Evolutionary conservation across 495 filamentous ascomycete genomes (phyloP).

Genomic region (Tuber borchii): DNA sequence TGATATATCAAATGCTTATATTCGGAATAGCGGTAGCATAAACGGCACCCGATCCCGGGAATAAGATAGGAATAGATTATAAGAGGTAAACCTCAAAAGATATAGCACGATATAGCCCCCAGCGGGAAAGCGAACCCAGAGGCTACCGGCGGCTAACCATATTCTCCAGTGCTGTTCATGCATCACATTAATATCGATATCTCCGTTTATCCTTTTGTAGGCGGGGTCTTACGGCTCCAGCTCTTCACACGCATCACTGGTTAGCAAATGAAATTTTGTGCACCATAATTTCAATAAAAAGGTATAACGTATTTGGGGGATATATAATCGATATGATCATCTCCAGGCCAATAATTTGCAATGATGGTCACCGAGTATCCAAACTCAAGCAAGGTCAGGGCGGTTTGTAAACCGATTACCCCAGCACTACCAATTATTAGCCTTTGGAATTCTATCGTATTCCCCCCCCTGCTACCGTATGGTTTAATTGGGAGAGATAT

Average conservation of each 20-base stretch:
- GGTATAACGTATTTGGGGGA: slow-evolving; percentile 25
- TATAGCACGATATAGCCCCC: no score
- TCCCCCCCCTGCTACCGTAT: neutral
- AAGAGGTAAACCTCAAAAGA: no score
- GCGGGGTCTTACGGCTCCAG: slow-evolving; percentile 30
- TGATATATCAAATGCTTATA: neutral
- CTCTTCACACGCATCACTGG: slow-evolving; percentile 6
- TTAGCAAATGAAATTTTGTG: neutral
- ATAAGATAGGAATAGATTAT: no score
- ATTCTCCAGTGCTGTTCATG: slow-evolving; percentile 28
- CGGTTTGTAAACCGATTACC: slow-evolving; percentile 49
- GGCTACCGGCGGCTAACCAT: no score
- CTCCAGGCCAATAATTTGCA: slow-evolving; percentile 45
- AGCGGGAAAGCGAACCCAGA: no score
- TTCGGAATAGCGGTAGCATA: neutral
- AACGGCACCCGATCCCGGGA: no score
- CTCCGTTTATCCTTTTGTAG: neutral
- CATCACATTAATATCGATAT: neutral
- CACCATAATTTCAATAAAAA: neutral
- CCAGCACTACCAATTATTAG: slow-evolving; percentile 43
- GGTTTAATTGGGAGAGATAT: neutral
- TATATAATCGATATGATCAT: slow-evolving; percentile 30
- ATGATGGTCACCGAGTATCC: slow-evolving; percentile 47
- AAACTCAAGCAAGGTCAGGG: slow-evolving; percentile 45
- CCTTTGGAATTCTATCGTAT: neutral